Evolutionary conservation across 305 asterid genomes (phyloP).

Genomic region (Rubia tinctorum): DNA sequence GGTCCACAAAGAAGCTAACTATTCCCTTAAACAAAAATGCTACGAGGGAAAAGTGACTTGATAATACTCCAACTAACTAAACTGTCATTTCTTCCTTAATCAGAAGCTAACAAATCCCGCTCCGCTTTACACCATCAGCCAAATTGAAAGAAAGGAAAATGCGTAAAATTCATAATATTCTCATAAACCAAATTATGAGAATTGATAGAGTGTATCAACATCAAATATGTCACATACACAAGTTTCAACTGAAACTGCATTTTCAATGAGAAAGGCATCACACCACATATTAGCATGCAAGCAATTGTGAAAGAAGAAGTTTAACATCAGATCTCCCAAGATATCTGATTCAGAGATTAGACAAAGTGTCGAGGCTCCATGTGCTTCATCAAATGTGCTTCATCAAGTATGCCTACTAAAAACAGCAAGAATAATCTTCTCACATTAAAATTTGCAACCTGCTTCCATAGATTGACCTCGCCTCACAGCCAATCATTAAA

Average conservation of each 20-base stretch:
- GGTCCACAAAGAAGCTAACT: too few relatives aligned
- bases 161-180: constrained; percentile 20
- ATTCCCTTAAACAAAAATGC: neutral
- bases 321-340: constrained; percentile 33
- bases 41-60: neutral
- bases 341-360: constrained; percentile 26
- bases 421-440: constrained; percentile 44
- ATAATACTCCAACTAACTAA: constrained; percentile 11
- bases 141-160: constrained; percentile 6
- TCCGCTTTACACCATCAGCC: constrained; percentile 6
- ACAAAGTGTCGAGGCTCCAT: constrained; percentile 28
- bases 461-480: constrained; percentile 46
- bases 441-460: constrained; percentile 40
- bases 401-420: constrained; percentile 43
- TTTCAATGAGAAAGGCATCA: constrained; percentile 32
- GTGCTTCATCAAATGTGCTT: constrained; percentile 28
- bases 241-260: constrained; percentile 32
- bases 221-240: constrained; percentile 44
- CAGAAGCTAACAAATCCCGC: constrained; percentile 10
- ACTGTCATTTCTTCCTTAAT: neutral
- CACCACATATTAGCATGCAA: constrained; percentile 55
- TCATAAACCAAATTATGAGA: constrained; percentile 12
- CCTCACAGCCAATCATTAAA: constrained; percentile 35
- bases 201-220: constrained; percentile 39
- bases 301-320: constrained; percentile 28